phyloP scores from a whole-genome alignment of 495 filamentous ascomycete species.

The Daldinia caldariorum region DNA sequence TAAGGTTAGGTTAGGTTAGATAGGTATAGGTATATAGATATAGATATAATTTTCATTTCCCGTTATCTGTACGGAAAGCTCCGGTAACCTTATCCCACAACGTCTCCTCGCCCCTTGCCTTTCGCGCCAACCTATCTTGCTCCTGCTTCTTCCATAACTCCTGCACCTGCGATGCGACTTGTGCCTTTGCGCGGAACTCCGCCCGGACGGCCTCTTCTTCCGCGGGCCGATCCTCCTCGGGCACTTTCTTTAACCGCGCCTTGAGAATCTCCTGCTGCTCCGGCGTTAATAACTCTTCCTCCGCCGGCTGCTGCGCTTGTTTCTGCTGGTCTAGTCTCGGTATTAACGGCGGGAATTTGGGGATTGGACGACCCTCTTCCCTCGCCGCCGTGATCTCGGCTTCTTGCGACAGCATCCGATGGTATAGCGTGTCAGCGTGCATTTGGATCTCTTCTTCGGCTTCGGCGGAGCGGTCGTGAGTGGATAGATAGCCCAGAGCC shows the following conservation, averaged over 20 bases:
- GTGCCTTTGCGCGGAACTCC: constrained; percentile 66
- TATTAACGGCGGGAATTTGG: constrained; percentile 58
- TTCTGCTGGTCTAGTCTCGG: constrained; percentile 44
- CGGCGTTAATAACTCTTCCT: constrained; percentile 47
- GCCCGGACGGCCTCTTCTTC: constrained; percentile 72
- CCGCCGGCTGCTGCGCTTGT: constrained; percentile 2
- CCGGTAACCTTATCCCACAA: constrained; percentile 58
- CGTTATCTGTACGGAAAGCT: constrained; percentile 27
- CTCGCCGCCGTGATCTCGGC: constrained; percentile 71
- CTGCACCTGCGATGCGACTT: constrained; percentile 63
- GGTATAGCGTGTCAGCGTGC: constrained; percentile 90
- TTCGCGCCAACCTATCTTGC: constrained; percentile 65
- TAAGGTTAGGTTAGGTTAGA: neutral
- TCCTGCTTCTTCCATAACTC: constrained; percentile 67
- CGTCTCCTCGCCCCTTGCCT: constrained; percentile 66
- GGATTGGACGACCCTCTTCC: constrained; percentile 64
- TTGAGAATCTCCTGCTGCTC: constrained; percentile 57
- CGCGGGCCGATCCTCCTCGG: constrained; percentile 69
- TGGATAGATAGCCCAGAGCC: constrained; percentile 86
- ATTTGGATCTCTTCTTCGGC: constrained; percentile 92
- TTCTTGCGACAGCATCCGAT: constrained; percentile 84
- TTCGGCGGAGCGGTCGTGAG: constrained; percentile 67
- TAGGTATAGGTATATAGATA: neutral
- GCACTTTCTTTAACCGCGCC: constrained; percentile 66
- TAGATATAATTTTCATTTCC: constrained; percentile 10